Base-by-base conservation (phyloP, 2,329 filamentous ascomycete species). In the Triangularia setosa region DNA sequence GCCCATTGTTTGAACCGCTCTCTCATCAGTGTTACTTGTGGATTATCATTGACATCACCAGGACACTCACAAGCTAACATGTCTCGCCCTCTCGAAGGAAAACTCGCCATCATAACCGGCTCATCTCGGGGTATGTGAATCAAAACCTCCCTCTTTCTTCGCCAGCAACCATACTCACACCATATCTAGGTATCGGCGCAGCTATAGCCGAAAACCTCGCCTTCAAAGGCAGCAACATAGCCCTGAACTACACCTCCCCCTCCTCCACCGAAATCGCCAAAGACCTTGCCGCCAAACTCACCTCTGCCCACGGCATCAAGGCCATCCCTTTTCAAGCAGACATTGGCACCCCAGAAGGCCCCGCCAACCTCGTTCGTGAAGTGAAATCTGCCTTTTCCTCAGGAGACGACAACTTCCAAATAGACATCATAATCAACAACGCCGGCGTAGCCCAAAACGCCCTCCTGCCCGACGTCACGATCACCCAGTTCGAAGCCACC, bases 391-490 rank as follows among this genome's bases (percentile, higher is more conserved):
- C 83, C 21, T 63, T 82, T 8, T 74, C 81, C 64, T 64, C 71
- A 58, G 71, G 69, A 5, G 73, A 77, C 65, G 79, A 77, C 64
- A 79, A 80, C 62, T 85, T 92, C 74, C 86, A 89, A 72, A 83
- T 96, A 72, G 91, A 96, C 77, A 91, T 96, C 66, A 80, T 96
- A 61, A 80, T 96, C 80, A 96, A 96, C 83, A 96, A 96, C 75
- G 92, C 93, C 28, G 93, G 91, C 61, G 79, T 88, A 6, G 80
- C 85, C 30, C 79, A 84, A 44, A 94, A 95, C 77, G 84, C 88
- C 70, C 75, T 79, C 25, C 78, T 90, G 24, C 83, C 85, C 59
- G 84, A 90, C 27, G 84, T 92, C 67, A 84, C 83, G 3, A 73
- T 81, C 5, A 81, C 82, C 12, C 84, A 93, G 72, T 96, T 93